A percentile compares a stretch with the other conserved stretches of the same genome.
Evolutionary conservation across 1,139 yeast genomes (phyloP).

Genomic region (Sugiyamaella japonica): DNA sequence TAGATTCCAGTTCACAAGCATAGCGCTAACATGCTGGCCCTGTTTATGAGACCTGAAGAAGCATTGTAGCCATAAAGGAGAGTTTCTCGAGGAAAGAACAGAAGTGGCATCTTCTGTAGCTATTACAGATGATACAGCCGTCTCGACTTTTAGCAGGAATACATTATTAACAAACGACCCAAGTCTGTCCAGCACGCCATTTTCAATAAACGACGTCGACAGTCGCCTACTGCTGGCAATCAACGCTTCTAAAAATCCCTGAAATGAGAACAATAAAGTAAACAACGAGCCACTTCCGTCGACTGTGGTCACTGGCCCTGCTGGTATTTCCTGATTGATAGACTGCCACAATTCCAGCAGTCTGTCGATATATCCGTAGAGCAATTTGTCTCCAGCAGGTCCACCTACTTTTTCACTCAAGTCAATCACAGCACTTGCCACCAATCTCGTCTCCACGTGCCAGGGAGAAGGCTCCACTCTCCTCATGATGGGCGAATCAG

Average conservation of each 20-base stretch:
- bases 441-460: constrained; percentile 45
- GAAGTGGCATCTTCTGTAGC: constrained; percentile 2
- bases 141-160: constrained; percentile 39
- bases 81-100: constrained; percentile 2
- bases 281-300: constrained; percentile 35
- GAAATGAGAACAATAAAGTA: constrained; percentile 42
- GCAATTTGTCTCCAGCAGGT: constrained; percentile 41
- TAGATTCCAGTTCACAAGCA: constrained; percentile 32
- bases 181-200: constrained; percentile 23
- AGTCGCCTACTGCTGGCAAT: constrained; percentile 15
- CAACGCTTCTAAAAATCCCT: constrained; percentile 42
- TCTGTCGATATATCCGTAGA: constrained; percentile 44
- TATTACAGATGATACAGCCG: constrained; percentile 36
- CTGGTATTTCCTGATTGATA: background rate
- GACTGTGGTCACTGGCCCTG: constrained; percentile 27
- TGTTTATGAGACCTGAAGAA: constrained; percentile 25
- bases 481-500: constrained; percentile 47
- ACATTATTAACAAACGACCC: constrained; percentile 33
- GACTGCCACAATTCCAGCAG: constrained; percentile 38
- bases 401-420: constrained; percentile 30
- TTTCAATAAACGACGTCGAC: constrained; percentile 20
- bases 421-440: constrained; percentile 42
- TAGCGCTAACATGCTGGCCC: constrained; percentile 35
- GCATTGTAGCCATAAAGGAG: constrained; percentile 29
- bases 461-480: constrained; percentile 48